Conservation (phyloP, 176 grass and related monocot species). For the Avena eriantha region DNA sequence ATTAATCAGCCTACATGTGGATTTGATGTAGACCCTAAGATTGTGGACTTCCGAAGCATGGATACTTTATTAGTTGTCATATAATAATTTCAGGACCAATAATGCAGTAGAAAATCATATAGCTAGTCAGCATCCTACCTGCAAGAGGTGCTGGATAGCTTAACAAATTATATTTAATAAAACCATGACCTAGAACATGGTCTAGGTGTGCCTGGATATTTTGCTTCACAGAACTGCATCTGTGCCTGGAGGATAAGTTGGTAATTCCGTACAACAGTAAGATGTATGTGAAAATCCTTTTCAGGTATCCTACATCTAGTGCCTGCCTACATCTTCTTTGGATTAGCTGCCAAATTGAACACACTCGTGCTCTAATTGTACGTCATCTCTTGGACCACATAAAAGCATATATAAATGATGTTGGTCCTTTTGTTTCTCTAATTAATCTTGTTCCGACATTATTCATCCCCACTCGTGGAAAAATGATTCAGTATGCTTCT, state of each 20-base stretch:
- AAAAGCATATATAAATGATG: background rate
- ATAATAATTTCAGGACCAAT: constrained; percentile 7
- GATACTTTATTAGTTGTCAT: constrained; percentile 27
- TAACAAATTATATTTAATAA: constrained; percentile 19
- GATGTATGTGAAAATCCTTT: background rate
- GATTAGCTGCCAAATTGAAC: constrained; percentile 23
- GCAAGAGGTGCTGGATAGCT: constrained; percentile 30
- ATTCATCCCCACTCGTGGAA: background rate
- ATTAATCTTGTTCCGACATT: constrained; percentile 3
- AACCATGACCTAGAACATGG: background rate
- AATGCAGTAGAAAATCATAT: constrained; percentile 39
- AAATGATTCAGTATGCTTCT: background rate
- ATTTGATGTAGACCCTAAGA: constrained; percentile 30
- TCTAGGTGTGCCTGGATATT: background rate
- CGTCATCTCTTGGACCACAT: constrained; percentile 12
- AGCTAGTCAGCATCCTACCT: constrained; percentile 39
- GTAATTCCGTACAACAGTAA: background rate
- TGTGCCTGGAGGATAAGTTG: background rate
- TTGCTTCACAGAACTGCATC: background rate
- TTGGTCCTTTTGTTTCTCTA: background rate
- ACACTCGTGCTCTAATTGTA: background rate
- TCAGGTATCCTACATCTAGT: background rate
- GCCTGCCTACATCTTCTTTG: background rate
- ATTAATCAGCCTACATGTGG: constrained; percentile 11
- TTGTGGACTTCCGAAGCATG: constrained; percentile 35